Base-by-base conservation (phyloP, 768 basidiomycete genomes). In the Pisolithus tinctorius region DNA sequence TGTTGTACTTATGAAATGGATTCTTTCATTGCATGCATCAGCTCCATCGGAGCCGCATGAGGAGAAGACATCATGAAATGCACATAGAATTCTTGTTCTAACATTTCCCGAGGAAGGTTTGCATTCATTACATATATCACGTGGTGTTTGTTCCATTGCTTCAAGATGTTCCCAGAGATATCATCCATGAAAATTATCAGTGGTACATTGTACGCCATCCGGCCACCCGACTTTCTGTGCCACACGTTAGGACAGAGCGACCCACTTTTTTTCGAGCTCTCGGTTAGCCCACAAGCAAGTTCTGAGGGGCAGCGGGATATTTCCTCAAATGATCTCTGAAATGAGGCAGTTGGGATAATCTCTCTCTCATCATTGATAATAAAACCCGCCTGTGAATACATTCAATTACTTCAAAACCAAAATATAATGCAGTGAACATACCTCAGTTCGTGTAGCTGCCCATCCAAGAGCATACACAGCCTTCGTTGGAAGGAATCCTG, bases 101-200 rank as follows among this genome's bases (percentile, higher is more conserved):
- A 38, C 25, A 63, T 57, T 27, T 60, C 29, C 0, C 59, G 53
- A 2, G 68, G 69, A 1, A 75, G 30, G 6, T 43, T 52, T 0
- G 47, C 67, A 51, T 73, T 71, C 0, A 61, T 69, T 48, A 70
- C 54, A 20, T 73, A 74, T 0, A 63, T 48, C 0, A 62, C 54
- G 10, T 68, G 62, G 30, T 73, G 68, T 29, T 67, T 67, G 34
- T 74, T 70, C 65, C 69, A 74, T 25, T 71, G 70, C 38, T 70
- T 73, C 4, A 58, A 68, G 2, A 56, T 49, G 31, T 72, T 72
- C 0, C 62, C 71, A 0, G 64, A 73, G 0, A 73, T 58, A 41
- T 73, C 66, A 29, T 73, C 70, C 43, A 70, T 63, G 47, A 70
- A 70, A 0, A 70, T 16, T 2, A 70, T 62, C 5, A 68, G 50